Conservation (phyloP, 495 filamentous ascomycete species). For the Tuber magnatum region DNA sequence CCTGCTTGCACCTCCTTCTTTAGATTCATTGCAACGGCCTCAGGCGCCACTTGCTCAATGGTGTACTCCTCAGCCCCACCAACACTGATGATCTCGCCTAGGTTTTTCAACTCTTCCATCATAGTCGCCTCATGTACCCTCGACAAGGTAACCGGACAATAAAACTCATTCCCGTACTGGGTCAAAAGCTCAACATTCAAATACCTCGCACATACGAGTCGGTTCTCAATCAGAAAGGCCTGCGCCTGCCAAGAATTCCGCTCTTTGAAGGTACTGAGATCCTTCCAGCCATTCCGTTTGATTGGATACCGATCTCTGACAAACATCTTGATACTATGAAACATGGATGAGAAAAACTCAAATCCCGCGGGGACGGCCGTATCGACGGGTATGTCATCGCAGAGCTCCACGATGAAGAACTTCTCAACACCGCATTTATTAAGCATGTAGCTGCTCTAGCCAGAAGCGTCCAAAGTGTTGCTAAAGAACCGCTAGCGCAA, state of each 20-base stretch:
- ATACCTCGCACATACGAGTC: slow-evolving; percentile 91
- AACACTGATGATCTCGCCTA: slow-evolving; percentile 57
- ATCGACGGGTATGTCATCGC: slow-evolving; percentile 89
- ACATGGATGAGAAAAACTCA: slow-evolving; percentile 93
- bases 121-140: slow-evolving; percentile 93
- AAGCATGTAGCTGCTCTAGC: slow-evolving; percentile 70
- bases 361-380: slow-evolving; percentile 94
- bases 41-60: slow-evolving; percentile 40
- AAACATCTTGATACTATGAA: slow-evolving; percentile 78
- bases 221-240: slow-evolving; percentile 84
- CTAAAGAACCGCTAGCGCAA: no score
- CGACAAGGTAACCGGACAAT: slow-evolving; percentile 83
- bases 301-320: slow-evolving; percentile 90
- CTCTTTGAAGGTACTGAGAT: slow-evolving; percentile 79
- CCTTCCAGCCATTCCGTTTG: slow-evolving; percentile 84
- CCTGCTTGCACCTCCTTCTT: slow-evolving; percentile 4
- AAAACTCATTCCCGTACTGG: slow-evolving; percentile 94
- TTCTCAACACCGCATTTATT: slow-evolving; percentile 81
- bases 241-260: slow-evolving; percentile 88
- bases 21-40: slow-evolving; percentile 40
- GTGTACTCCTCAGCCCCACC: slow-evolving; percentile 39
- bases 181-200: slow-evolving; percentile 81
- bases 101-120: slow-evolving; percentile 81
- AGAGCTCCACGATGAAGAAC: slow-evolving; percentile 82
- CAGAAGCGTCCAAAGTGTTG: no score